Evolutionary conservation across 2,329 filamentous ascomycete genomes (phyloP).

Genomic region (Chalara sp.): DNA sequence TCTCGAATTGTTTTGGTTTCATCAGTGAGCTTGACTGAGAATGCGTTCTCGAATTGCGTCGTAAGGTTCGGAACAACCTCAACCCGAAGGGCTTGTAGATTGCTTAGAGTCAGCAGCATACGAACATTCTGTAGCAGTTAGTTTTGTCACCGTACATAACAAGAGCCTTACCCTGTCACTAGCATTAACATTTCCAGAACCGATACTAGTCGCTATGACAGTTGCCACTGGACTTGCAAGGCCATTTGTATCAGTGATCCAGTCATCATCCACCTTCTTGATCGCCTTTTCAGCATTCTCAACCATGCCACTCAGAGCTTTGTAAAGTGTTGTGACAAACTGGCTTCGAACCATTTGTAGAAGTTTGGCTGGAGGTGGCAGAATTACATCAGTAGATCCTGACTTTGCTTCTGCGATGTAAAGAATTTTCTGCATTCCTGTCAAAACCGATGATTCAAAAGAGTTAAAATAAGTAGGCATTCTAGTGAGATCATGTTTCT

Average conservation of each 20-base stretch:
- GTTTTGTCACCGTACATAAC: constrained; percentile 14
- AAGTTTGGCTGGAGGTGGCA: constrained; percentile 78
- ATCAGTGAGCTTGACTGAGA: constrained; percentile 89
- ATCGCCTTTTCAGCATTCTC: constrained; percentile 82
- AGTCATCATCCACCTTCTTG: constrained; percentile 43
- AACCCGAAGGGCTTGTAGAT: constrained; percentile 75
- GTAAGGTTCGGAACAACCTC: constrained; percentile 85
- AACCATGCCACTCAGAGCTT: constrained; percentile 89
- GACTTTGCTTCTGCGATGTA: constrained; percentile 85
- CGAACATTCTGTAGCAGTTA: constrained; percentile 65
- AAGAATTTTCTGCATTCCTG: constrained; percentile 88
- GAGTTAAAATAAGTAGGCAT: constrained; percentile 83
- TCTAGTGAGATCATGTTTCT: constrained; percentile 79
- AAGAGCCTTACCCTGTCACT: constrained; percentile 40
- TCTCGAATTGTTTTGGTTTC: constrained; percentile 89
- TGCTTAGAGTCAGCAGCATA: constrained; percentile 89
- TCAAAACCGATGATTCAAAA: constrained; percentile 76
- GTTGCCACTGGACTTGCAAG: constrained; percentile 24
- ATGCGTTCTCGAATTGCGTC: constrained; percentile 85
- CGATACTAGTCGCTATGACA: constrained; percentile 31
- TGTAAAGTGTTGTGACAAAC: constrained; percentile 91
- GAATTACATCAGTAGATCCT: constrained; percentile 69
- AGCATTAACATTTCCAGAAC: constrained; percentile 43
- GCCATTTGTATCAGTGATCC: constrained; percentile 26
- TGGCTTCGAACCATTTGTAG: constrained; percentile 85